Percentiles rank a stretch among this genome's conserved stretches.
Conservation (phyloP, 1,284 basidiomycete species). For the Rhodotorula sp. region DNA sequence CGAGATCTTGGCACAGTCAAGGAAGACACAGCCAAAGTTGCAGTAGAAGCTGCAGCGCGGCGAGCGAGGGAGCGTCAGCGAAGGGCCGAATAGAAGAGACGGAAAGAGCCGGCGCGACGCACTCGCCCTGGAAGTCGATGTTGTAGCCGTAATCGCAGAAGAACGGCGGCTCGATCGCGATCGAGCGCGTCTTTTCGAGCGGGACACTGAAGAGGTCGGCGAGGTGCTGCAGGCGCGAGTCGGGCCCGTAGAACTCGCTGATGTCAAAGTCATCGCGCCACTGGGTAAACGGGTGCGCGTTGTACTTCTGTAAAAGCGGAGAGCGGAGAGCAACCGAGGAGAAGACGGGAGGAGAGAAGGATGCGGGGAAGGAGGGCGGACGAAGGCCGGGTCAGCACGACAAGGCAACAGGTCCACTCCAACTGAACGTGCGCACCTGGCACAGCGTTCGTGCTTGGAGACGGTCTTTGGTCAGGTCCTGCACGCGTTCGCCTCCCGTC, state of each 20-base stretch:
- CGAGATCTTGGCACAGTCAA: constrained; percentile 26
- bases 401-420: too few relatives aligned
- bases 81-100: background rate
- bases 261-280: background rate
- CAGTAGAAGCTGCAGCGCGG: constrained; percentile 27
- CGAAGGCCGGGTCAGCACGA: too few relatives aligned
- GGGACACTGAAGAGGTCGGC: constrained; percentile 39
- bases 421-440: constrained; percentile 9
- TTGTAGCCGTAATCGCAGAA: constrained; percentile 42
- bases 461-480: constrained; percentile 5
- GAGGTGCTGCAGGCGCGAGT: constrained; percentile 18
- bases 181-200: constrained; percentile 31
- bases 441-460: constrained; percentile 7
- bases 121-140: constrained; percentile 37
- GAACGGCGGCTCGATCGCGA: constrained; percentile 45
- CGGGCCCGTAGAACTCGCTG: constrained; percentile 11
- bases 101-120: background rate
- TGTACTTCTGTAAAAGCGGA: background rate
- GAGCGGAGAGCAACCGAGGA: too few relatives aligned
- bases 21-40: constrained; percentile 31
- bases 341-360: too few relatives aligned
- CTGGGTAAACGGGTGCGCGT: constrained; percentile 2
- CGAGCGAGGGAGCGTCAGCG: background rate
- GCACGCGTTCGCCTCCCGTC: background rate
- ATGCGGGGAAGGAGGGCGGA: too few relatives aligned